Conservation (phyloP, 2,329 filamentous ascomycete species). For the Fusarium illudens region DNA sequence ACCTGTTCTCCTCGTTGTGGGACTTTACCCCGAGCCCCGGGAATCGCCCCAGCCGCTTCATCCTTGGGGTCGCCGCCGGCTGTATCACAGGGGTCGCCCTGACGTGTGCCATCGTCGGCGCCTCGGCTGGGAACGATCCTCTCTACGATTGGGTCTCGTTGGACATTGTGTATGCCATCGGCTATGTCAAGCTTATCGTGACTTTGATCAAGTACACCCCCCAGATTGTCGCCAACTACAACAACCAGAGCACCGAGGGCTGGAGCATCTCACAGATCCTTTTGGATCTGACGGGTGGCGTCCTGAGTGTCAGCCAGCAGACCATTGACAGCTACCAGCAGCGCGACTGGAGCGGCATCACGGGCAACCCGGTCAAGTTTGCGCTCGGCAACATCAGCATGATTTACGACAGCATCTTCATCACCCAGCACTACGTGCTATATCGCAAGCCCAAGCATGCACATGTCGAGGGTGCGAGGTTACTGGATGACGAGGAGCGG, state of each 20-base stretch:
- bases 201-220: slow-evolving; percentile 94
- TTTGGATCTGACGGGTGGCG: slow-evolving; percentile 81
- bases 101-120: slow-evolving; percentile 58
- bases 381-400: slow-evolving; percentile 86
- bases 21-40: slow-evolving; percentile 70
- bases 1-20: slow-evolving; percentile 77
- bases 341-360: slow-evolving; percentile 88
- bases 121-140: slow-evolving; percentile 49
- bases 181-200: slow-evolving; percentile 88
- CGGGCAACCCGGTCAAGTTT: slow-evolving; percentile 92
- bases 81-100: slow-evolving; percentile 68
- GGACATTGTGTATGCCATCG: slow-evolving; percentile 73
- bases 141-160: slow-evolving; percentile 66
- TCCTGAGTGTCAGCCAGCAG: slow-evolving; percentile 83
- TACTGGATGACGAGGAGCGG: slow-evolving; percentile 45
- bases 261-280: slow-evolving; percentile 89
- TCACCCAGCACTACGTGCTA: slow-evolving; percentile 86
- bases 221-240: slow-evolving; percentile 83
- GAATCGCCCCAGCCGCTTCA: slow-evolving; percentile 66
- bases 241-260: slow-evolving; percentile 83
- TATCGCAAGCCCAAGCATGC: slow-evolving; percentile 56
- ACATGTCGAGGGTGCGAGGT: slow-evolving; percentile 37
- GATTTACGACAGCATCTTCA: slow-evolving; percentile 85
- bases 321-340: slow-evolving; percentile 85
- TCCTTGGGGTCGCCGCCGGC: slow-evolving; percentile 75